Evolutionary conservation across 805 yeast genomes (phyloP).

Genomic region (Cyberlindnera petersonii): DNA sequence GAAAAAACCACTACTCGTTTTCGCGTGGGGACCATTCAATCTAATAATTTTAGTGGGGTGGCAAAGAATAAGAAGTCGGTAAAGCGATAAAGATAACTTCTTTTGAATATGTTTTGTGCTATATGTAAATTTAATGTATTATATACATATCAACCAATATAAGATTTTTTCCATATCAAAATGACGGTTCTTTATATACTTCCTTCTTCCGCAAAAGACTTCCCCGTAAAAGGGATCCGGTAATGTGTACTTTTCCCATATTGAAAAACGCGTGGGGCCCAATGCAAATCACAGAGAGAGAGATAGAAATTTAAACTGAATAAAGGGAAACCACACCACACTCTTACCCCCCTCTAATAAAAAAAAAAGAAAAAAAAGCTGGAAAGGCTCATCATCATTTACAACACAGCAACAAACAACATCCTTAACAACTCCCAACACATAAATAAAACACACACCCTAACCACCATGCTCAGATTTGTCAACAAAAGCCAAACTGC

Average conservation of each 20-base stretch:
- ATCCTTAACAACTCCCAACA: neutral
- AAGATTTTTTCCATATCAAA: too few species aligned
- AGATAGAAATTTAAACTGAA: too few species aligned
- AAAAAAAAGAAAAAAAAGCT: neutral
- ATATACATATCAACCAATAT: too few species aligned
- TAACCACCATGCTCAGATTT: slow-evolving; percentile 20
- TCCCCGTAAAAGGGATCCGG: slow-evolving; percentile 11
- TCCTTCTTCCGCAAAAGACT: too few species aligned
- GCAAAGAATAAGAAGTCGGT: too few species aligned
- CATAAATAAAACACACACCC: neutral
- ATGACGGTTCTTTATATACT: too few species aligned
- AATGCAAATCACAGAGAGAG: too few species aligned
- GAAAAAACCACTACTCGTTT: slow-evolving; percentile 3
- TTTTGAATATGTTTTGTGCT: too few species aligned
- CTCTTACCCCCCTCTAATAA: neutral
- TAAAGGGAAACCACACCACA: too few species aligned
- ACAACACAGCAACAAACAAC: neutral
- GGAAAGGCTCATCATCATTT: slow-evolving; percentile 2
- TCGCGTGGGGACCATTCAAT: slow-evolving; percentile 1
- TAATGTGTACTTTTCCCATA: neutral
- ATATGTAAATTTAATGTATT: too few species aligned
- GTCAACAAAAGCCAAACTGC: slow-evolving; percentile 16
- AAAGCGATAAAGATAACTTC: too few species aligned
- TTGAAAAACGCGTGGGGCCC: slow-evolving; percentile 3
- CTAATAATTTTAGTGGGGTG: too few species aligned